These are phyloP conservation scores for Xanthoconium purpureum DNA, from an alignment of 768 basidiomycete genomes.

Conservation along the genomic window DNA sequence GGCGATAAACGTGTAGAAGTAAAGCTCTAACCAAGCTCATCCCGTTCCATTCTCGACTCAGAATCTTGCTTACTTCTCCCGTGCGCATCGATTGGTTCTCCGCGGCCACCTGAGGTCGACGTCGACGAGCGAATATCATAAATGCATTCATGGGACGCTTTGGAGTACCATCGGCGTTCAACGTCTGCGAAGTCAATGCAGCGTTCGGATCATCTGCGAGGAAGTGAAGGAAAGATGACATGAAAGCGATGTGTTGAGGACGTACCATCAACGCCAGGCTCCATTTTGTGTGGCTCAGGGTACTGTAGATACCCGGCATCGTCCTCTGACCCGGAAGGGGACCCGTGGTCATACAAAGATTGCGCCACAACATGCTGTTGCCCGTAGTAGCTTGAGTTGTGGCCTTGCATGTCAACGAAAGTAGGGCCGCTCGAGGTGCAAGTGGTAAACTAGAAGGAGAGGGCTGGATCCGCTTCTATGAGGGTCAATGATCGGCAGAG, in stretches of 20 bases:
- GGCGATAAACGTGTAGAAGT: not conserved
- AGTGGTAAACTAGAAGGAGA: constrained; percentile 1
- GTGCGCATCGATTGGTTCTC: constrained; percentile 88
- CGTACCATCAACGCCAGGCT: constrained; percentile 47
- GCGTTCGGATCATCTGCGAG: constrained; percentile 38
- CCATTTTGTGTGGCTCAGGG: constrained; percentile 39
- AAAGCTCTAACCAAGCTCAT: constrained; percentile 63
- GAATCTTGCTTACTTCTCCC: constrained; percentile 84
- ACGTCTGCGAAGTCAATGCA: constrained; percentile 69
- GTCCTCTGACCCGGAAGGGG: constrained; percentile 58
- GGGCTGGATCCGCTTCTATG: constrained; percentile 10
- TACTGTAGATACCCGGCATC: constrained; percentile 34
- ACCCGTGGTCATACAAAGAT: constrained; percentile 43
- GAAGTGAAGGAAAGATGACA: constrained; percentile 13
- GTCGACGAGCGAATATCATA: constrained; percentile 86
- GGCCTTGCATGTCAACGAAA: constrained; percentile 29
- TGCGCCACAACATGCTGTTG: constrained; percentile 29
- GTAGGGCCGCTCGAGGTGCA: constrained; percentile 1
- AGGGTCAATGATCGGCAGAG: constrained; percentile 29
- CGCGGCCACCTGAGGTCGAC: constrained; percentile 81
- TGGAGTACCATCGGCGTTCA: constrained; percentile 84
- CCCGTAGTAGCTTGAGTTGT: constrained; percentile 20
- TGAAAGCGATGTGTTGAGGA: constrained; percentile 2
- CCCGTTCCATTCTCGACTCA: constrained; percentile 81
- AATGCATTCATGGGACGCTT: constrained; percentile 93